Evolutionary conservation across 192 early-diverging fungal genomes (phyloP).

Genomic region (Irineochytrium annulatum): DNA sequence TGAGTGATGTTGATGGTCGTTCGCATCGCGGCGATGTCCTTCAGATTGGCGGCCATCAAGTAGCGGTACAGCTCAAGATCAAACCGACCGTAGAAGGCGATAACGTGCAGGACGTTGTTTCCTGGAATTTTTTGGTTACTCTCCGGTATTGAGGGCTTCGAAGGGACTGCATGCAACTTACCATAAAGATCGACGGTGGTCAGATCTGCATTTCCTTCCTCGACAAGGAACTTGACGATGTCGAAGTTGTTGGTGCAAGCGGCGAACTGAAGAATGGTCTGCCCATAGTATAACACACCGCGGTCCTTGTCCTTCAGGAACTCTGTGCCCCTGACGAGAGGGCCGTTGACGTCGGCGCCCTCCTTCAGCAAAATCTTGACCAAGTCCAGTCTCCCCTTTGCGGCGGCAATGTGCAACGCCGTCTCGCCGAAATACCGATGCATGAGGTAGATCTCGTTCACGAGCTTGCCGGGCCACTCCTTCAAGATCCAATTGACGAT

Average conservation of each 20-base stretch:
- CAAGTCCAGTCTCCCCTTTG: constrained; percentile 1
- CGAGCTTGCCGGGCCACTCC: constrained; percentile 1
- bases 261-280: constrained; percentile 22
- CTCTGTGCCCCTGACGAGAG: constrained; percentile 11
- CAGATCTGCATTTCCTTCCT: constrained; percentile 12
- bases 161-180: too few species aligned
- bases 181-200: constrained; percentile 18
- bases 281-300: constrained; percentile 13
- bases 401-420: constrained; percentile 19
- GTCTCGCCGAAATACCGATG: constrained; percentile 18
- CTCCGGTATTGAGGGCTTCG: too few species aligned
- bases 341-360: constrained; percentile 12
- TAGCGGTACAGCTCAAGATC: too few species aligned
- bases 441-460: constrained; percentile 14
- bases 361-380: constrained; percentile 11
- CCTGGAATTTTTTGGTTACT: too few species aligned
- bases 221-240: constrained; percentile 22
- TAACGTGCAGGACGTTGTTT: constrained; percentile 32
- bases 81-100: constrained; percentile 28
- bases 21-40: background rate
- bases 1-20: background rate
- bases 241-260: constrained; percentile 17
- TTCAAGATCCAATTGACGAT: constrained; percentile 12
- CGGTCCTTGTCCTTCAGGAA: constrained; percentile 9
- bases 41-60: constrained; percentile 2